Evolutionary conservation across 495 filamentous ascomycete genomes (phyloP).

Genomic region (Aspergillus sclerotioniger): DNA sequence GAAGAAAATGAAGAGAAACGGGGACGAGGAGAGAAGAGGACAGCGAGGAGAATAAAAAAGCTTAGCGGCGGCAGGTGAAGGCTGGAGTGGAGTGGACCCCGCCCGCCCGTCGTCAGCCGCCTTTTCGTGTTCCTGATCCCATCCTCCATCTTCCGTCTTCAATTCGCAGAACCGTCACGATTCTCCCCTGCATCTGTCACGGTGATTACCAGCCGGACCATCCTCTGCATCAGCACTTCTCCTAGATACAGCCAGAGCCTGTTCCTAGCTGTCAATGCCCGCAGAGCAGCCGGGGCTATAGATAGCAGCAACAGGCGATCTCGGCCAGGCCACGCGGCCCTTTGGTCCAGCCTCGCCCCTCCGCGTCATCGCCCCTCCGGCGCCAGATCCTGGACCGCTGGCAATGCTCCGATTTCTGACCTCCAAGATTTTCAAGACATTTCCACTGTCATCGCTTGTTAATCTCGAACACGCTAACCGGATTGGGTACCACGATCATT

Average conservation of each 20-base stretch:
- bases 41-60: not conserved
- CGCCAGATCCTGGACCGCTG: conserved; percentile 1
- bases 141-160: not conserved
- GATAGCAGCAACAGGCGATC: not conserved
- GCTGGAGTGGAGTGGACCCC: not conserved
- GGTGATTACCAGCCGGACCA: not conserved
- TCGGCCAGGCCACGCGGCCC: conserved; percentile 3
- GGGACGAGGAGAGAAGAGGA: not conserved
- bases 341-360: conserved; percentile 5
- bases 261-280: too few relatives aligned
- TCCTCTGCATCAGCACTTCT: not conserved
- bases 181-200: not conserved
- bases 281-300: not conserved
- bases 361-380: conserved; percentile 3
- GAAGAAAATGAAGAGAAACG: not conserved
- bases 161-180: not conserved
- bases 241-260: too few relatives aligned
- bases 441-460: not conserved
- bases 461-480: not conserved
- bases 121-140: not conserved
- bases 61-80: not conserved
- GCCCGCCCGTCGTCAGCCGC: not conserved
- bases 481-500: not conserved
- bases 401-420: not conserved
- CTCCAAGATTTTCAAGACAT: not conserved